These are phyloP conservation scores for Carpinus viminea DNA, from an alignment of 306 rosid species.

Conservation along the genomic window DNA sequence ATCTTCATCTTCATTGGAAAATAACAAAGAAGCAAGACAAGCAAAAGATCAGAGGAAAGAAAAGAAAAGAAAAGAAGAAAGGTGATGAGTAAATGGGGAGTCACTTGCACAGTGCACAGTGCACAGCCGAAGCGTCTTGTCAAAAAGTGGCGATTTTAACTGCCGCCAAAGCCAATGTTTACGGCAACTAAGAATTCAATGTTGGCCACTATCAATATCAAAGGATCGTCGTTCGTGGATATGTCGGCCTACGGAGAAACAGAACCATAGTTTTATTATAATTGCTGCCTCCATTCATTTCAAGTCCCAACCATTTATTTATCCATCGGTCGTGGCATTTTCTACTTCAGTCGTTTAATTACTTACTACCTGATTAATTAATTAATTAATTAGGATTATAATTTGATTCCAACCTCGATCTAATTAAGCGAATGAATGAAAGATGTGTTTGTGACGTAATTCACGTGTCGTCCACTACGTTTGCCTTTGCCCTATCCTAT, in stretches of 20 bases:
- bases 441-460: background rate
- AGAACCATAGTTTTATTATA: background rate
- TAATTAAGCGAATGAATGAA: background rate
- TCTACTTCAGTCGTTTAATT: background rate
- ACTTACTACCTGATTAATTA: background rate
- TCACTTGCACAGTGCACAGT: too few relatives aligned
- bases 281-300: background rate
- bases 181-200: slow-evolving; percentile 3
- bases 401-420: background rate
- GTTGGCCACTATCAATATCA: slow-evolving; percentile 24
- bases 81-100: too few relatives aligned
- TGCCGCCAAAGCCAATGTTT: slow-evolving; percentile 22
- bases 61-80: too few relatives aligned
- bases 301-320: background rate
- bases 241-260: background rate
- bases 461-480: background rate
- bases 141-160: background rate
- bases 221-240: background rate
- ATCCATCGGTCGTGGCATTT: background rate
- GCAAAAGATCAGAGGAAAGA: too few relatives aligned
- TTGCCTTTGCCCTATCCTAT: background rate
- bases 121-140: background rate
- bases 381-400: background rate
- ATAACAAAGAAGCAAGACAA: too few relatives aligned
- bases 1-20: too few relatives aligned